Conservation (phyloP, 1,284 basidiomycete genomes). For the Ustilago tritici region DNA sequence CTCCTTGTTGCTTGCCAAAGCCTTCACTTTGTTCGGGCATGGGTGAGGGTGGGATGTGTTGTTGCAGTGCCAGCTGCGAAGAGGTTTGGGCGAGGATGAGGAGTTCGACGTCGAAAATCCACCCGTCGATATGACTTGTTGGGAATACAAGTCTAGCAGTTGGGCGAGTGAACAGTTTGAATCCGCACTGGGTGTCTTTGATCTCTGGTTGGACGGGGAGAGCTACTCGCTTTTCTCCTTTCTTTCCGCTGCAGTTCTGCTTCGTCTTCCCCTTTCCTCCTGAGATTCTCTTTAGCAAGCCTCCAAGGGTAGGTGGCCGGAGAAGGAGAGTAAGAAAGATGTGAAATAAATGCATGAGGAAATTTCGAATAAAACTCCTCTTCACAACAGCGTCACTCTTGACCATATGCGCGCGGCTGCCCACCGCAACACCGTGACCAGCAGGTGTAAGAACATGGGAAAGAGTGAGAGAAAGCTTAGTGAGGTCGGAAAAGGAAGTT, state of each 20-base stretch:
- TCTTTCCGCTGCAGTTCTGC: background rate
- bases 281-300: constrained; percentile 3
- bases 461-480: constrained; percentile 79
- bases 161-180: constrained; percentile 83
- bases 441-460: constrained; percentile 30
- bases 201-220: constrained; percentile 79
- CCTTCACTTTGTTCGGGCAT: too few relatives aligned
- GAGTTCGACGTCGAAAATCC: constrained; percentile 96
- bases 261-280: background rate
- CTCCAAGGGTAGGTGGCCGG: constrained; percentile 51
- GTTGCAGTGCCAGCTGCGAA: constrained; percentile 23
- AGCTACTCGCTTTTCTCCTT: background rate
- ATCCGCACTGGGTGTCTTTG: constrained; percentile 93
- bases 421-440: constrained; percentile 78
- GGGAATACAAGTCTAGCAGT: constrained; percentile 86
- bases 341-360: constrained; percentile 92
- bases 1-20: background rate
- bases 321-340: constrained; percentile 66
- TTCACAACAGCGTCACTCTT: constrained; percentile 93
- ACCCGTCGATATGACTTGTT: constrained; percentile 71
- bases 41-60: background rate
- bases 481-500: constrained; percentile 84
- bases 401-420: constrained; percentile 90
- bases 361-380: constrained; percentile 85
- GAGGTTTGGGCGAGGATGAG: constrained; percentile 79